Conservation (phyloP, 495 filamentous ascomycete genomes). For the Tuber calosporum region DNA sequence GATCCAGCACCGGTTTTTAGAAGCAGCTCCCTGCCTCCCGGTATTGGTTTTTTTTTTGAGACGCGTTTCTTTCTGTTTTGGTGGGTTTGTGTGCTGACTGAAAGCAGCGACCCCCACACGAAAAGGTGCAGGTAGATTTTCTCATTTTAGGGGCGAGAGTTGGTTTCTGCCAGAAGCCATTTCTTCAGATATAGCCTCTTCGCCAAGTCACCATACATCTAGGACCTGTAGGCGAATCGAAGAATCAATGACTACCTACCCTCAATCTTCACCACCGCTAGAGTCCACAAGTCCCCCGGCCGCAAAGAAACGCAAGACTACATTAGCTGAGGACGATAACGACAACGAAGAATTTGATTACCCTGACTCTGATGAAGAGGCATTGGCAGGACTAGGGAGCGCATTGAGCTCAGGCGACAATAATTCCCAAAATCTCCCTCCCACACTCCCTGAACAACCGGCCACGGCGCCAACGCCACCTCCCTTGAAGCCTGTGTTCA, state of each 20-base stretch:
- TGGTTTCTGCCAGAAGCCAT: constrained; percentile 12
- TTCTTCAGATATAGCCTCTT: constrained; percentile 10
- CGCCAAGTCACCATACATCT: constrained; percentile 19
- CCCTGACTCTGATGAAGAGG: constrained; percentile 31
- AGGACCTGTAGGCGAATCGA: constrained; percentile 32
- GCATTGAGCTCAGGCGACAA: constrained; percentile 9
- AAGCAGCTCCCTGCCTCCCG: constrained; percentile 52
- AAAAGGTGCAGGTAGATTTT: constrained; percentile 9
- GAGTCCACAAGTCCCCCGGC: constrained; percentile 2
- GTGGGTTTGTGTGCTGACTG: constrained; percentile 13
- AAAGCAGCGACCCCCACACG: constrained; percentile 39
- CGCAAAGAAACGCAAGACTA: constrained; percentile 13
- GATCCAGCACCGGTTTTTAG: constrained; percentile 55
- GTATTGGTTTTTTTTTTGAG: constrained; percentile 43
- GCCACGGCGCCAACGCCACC: background rate
- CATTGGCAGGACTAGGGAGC: constrained; percentile 1
- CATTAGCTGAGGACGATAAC: constrained; percentile 6
- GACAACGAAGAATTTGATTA: constrained; percentile 27
- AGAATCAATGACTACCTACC: constrained; percentile 24
- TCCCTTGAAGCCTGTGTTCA: constrained; percentile 16
- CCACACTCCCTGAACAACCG: background rate
- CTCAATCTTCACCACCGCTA: constrained; percentile 23
- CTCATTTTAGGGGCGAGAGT: constrained; percentile 10
- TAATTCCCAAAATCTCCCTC: constrained; percentile 5
- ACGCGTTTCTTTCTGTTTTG: constrained; percentile 6